phyloP scores from a whole-genome alignment of 805 yeast species.

The Candida dajiaensis region DNA sequence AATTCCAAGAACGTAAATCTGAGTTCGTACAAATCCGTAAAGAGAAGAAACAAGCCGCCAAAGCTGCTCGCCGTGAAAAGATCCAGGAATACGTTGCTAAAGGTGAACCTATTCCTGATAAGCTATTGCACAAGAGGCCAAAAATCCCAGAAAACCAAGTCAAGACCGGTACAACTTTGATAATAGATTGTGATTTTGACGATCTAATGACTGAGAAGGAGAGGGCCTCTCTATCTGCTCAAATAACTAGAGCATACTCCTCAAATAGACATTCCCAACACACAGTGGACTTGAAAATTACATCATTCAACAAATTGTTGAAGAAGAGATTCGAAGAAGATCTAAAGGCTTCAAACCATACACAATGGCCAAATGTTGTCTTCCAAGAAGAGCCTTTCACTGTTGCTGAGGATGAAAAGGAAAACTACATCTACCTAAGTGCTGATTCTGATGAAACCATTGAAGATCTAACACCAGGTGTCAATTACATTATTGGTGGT shows the following conservation, averaged over 20 bases:
- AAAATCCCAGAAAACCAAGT: conserved; percentile 36
- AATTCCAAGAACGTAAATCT: conserved; percentile 61
- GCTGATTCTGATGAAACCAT: conserved; percentile 80
- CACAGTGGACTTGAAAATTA: conserved; percentile 52
- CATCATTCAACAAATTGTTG: conserved; percentile 62
- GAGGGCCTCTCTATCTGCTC: conserved; percentile 64
- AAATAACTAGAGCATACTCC: conserved; percentile 77
- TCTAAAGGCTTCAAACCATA: conserved; percentile 47
- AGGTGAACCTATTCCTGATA: conserved; percentile 35
- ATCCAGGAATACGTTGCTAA: conserved; percentile 29
- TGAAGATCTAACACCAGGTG: conserved; percentile 55
- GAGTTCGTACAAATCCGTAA: conserved; percentile 48
- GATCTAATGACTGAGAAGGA: conserved; percentile 79
- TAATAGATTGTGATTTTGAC: conserved; percentile 90
- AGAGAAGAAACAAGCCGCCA: conserved; percentile 46
- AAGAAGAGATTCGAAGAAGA: conserved; percentile 62
- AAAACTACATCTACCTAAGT: conserved; percentile 55
- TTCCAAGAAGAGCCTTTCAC: conserved; percentile 32
- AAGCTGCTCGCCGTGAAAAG: conserved; percentile 33
- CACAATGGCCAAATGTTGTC: conserved; percentile 61
- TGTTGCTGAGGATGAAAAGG: conserved; percentile 31
- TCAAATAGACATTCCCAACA: conserved; percentile 59
- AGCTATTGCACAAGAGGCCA: conserved; percentile 32
- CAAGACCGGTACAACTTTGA: conserved; percentile 44
- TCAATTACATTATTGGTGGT: conserved; percentile 88